These are phyloP conservation scores for Diplocarpon mali DNA, from an alignment of 2,329 filamentous ascomycete species.

Conservation along the genomic window DNA sequence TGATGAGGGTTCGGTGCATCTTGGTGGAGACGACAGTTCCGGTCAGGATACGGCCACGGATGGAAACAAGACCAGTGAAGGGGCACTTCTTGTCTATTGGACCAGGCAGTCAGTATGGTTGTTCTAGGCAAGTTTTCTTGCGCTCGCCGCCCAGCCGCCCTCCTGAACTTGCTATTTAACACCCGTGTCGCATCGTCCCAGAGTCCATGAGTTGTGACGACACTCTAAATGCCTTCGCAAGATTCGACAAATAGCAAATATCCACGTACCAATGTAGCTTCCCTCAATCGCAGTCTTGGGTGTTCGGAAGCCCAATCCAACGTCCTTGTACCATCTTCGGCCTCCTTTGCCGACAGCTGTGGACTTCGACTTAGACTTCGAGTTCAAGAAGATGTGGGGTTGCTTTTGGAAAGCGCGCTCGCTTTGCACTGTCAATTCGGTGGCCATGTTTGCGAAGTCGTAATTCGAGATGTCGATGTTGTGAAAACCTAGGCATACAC, in stretches of 20 bases:
- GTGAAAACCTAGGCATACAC: slow-evolving; percentile 3
- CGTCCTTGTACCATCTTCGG: slow-evolving; percentile 98
- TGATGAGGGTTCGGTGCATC: slow-evolving; percentile 99
- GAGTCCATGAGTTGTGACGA: slow-evolving; percentile 1
- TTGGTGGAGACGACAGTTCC: slow-evolving; percentile 99
- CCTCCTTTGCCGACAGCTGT: slow-evolving; percentile 77
- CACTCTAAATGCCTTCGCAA: not conserved
- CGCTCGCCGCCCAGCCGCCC: not conserved
- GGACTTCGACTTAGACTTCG: slow-evolving; percentile 82
- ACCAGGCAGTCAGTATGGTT: slow-evolving; percentile 15
- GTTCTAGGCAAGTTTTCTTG: not conserved
- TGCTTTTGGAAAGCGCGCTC: slow-evolving; percentile 99
- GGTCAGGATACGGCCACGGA: slow-evolving; percentile 99
- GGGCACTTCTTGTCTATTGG: slow-evolving; percentile 98
- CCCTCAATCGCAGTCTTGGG: slow-evolving; percentile 98
- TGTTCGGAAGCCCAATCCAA: slow-evolving; percentile 97
- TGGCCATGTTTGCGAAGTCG: slow-evolving; percentile 58
- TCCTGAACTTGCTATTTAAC: not conserved
- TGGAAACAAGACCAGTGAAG: slow-evolving; percentile 97
- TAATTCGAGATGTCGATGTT: slow-evolving; percentile 11
- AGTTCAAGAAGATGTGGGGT: slow-evolving; percentile 99
- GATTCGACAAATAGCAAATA: not conserved
- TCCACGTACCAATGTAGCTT: slow-evolving; percentile 89
- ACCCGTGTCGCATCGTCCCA: not conserved
- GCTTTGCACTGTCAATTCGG: slow-evolving; percentile 98